Conservation (phyloP, 139 green algal species). For the Nannochloris sp. region DNA sequence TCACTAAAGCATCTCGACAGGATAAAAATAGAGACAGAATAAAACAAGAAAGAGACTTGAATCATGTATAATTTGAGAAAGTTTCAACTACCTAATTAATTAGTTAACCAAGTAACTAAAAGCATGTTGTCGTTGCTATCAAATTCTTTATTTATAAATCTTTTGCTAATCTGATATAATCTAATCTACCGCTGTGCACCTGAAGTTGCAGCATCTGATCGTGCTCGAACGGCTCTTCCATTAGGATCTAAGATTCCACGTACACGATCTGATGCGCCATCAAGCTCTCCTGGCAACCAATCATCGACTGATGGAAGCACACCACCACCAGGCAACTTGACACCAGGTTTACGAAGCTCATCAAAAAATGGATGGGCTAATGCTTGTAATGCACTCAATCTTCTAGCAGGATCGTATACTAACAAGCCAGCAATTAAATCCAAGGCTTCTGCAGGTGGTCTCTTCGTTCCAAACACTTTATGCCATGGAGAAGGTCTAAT, state of each 20-base stretch:
- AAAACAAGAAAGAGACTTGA: too few relatives aligned
- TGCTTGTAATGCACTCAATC: constrained; percentile 59
- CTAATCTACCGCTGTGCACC: too few relatives aligned
- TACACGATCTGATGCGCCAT: constrained; percentile 45
- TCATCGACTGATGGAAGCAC: constrained; percentile 86
- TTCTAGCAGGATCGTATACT: constrained; percentile 80
- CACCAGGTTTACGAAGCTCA: constrained; percentile 77
- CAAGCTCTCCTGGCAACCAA: constrained; percentile 80
- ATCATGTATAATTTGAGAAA: too few relatives aligned
- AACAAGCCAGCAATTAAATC: constrained; percentile 76
- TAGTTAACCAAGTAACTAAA: too few relatives aligned
- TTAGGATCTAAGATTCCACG: constrained; percentile 8
- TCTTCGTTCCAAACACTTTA: constrained; percentile 90
- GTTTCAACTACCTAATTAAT: too few relatives aligned
- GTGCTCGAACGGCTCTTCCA: too few relatives aligned
- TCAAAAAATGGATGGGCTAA: constrained; percentile 96
- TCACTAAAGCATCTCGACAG: too few relatives aligned
- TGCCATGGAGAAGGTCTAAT: constrained; percentile 95
- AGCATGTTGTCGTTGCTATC: too few relatives aligned
- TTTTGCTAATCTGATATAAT: too few relatives aligned
- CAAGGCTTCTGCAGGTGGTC: constrained; percentile 82
- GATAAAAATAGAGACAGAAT: too few relatives aligned
- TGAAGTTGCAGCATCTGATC: too few relatives aligned
- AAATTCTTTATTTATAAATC: too few relatives aligned
- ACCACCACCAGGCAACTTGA: constrained; percentile 71